Percentiles rank a stretch among this genome's conserved stretches.
These are phyloP conservation scores for Aspergillus sojae DNA, from an alignment of 2,329 filamentous ascomycete genomes.

Conservation along the genomic window DNA sequence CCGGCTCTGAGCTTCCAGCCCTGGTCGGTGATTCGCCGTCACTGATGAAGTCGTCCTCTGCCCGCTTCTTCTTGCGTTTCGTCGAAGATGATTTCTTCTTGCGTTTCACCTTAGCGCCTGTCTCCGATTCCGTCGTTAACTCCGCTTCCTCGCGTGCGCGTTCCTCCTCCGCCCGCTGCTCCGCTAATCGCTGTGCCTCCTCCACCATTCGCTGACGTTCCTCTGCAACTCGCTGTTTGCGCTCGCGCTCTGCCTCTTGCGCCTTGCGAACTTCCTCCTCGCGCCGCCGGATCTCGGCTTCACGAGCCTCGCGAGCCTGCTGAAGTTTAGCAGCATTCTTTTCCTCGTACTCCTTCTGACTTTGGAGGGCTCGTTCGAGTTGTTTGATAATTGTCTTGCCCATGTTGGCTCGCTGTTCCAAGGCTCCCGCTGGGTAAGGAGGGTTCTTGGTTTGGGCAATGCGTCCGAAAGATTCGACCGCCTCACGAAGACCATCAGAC, in stretches of 20 bases:
- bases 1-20: slow-evolving; percentile 33
- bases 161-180: slow-evolving; percentile 72
- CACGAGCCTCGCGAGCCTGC: slow-evolving; percentile 75
- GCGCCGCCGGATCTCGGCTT: slow-evolving; percentile 75
- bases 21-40: slow-evolving; percentile 29
- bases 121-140: slow-evolving; percentile 78
- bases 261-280: slow-evolving; percentile 74
- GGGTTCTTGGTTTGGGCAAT: slow-evolving; percentile 66
- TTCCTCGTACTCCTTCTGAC: slow-evolving; percentile 88
- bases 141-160: slow-evolving; percentile 71
- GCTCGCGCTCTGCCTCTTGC: slow-evolving; percentile 70
- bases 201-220: slow-evolving; percentile 82
- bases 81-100: slow-evolving; percentile 61
- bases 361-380: slow-evolving; percentile 79
- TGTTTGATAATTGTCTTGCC: slow-evolving; percentile 92
- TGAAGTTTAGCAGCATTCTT: slow-evolving; percentile 87
- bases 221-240: slow-evolving; percentile 79
- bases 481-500: slow-evolving; percentile 77
- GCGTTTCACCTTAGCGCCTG: slow-evolving; percentile 76
- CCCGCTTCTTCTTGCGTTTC: slow-evolving; percentile 65
- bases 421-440: slow-evolving; percentile 85
- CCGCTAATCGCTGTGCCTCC: slow-evolving; percentile 71
- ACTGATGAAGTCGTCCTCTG: slow-evolving; percentile 34
- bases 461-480: slow-evolving; percentile 69
- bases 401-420: slow-evolving; percentile 97